Evolutionary conservation across 2,329 filamentous ascomycete species (phyloP).

Genomic region (Lojkania enalia): DNA sequence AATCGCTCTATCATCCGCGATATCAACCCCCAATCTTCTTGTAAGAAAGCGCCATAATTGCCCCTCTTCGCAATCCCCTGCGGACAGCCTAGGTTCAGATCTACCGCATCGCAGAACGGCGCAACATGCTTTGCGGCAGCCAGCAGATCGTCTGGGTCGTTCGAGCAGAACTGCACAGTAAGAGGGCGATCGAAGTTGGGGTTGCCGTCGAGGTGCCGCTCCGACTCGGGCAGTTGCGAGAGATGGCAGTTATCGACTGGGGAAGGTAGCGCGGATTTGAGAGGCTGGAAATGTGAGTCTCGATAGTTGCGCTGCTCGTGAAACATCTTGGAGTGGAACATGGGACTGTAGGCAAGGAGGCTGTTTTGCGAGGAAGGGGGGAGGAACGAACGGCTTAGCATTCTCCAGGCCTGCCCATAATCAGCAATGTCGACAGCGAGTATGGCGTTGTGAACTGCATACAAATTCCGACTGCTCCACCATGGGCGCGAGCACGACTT

Average conservation of each 20-base stretch:
- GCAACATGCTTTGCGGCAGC: conserved; percentile 76
- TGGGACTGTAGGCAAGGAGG: conserved; percentile 88
- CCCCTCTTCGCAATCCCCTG: conserved; percentile 92
- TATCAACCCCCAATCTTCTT: conserved; percentile 87
- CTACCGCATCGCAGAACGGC: conserved; percentile 91
- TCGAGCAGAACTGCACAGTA: conserved; percentile 96
- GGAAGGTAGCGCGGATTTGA: conserved; percentile 42
- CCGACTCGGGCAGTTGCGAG: conserved; percentile 30
- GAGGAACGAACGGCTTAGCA: conserved; percentile 93
- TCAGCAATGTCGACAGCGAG: neutral
- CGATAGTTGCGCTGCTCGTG: conserved; percentile 76
- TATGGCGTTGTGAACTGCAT: conserved; percentile 43
- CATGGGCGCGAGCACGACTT: conserved; percentile 92
- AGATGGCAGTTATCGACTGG: conserved; percentile 41
- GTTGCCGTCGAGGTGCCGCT: conserved; percentile 75
- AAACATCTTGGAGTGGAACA: conserved; percentile 93
- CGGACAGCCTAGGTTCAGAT: conserved; percentile 93
- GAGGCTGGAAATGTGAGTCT: conserved; percentile 77
- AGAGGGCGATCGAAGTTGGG: conserved; percentile 81
- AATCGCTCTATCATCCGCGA: conserved; percentile 81
- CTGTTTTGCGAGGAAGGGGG: conserved; percentile 58
- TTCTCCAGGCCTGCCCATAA: conserved; percentile 78
- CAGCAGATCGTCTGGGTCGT: conserved; percentile 78
- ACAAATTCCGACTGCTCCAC: conserved; percentile 98
- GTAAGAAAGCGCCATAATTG: conserved; percentile 90